Percentiles rank a stretch among this genome's conserved stretches.
phyloP scores from a whole-genome alignment of 2,329 filamentous ascomycete genomes.

The Aspergillus ochraceoroseus region DNA sequence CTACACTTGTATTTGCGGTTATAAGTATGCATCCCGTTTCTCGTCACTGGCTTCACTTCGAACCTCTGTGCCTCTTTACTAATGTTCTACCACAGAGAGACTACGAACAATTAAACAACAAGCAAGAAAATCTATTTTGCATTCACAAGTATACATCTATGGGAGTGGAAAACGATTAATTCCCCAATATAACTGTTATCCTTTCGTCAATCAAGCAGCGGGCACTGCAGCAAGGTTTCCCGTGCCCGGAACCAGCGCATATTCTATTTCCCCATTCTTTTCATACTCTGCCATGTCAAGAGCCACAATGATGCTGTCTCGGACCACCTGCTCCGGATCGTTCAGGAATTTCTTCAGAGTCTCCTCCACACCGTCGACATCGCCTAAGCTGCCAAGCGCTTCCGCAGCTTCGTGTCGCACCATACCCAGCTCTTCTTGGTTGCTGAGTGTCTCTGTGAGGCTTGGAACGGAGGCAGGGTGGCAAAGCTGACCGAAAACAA shows the following conservation, averaged over 20 bases:
- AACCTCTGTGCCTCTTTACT: constrained; percentile 15
- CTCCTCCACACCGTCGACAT: constrained; percentile 88
- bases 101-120: constrained; percentile 33
- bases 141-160: constrained; percentile 25
- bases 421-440: constrained; percentile 85
- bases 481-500: constrained; percentile 93
- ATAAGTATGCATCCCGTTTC: constrained; percentile 62
- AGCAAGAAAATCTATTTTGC: constrained; percentile 18
- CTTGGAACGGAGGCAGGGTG: constrained; percentile 96
- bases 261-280: constrained; percentile 80
- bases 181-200: constrained; percentile 15
- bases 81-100: constrained; percentile 30
- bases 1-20: constrained; percentile 79
- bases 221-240: constrained; percentile 26
- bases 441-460: constrained; percentile 69
- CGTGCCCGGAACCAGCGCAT: constrained; percentile 75
- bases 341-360: constrained; percentile 76
- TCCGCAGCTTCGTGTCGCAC: constrained; percentile 96
- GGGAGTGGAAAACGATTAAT: constrained; percentile 20
- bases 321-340: constrained; percentile 87
- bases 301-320: constrained; percentile 90
- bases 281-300: constrained; percentile 98
- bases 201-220: constrained; percentile 27
- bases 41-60: background rate
- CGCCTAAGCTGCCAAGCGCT: constrained; percentile 86